phyloP scores from a whole-genome alignment of 2,329 filamentous ascomycete species.

The Pseudogymnoascus sp. region DNA sequence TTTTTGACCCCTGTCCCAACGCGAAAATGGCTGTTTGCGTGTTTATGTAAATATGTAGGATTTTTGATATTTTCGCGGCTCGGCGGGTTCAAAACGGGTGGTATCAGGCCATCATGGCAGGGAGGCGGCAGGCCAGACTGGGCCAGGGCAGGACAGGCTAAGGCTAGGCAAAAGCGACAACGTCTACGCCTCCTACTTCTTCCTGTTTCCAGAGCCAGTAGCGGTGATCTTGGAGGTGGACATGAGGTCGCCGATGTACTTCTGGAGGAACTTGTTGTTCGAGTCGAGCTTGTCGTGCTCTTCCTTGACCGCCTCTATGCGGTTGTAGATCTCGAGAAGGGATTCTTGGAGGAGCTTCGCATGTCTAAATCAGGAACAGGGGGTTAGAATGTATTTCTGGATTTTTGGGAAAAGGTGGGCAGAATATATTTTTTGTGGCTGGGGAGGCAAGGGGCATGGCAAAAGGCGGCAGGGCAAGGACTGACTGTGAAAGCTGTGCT shows the following conservation, averaged over 20 bases:
- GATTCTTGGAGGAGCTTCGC: conserved; percentile 84
- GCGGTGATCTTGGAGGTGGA: conserved; percentile 70
- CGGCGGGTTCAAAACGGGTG: not conserved
- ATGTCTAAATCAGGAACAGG: conserved; percentile 51
- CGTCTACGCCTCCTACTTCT: conserved; percentile 11
- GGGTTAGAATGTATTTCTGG: not conserved
- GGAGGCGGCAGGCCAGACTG: not conserved
- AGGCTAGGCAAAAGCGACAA: conserved; percentile 1
- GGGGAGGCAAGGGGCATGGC: not conserved
- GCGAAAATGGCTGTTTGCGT: not conserved
- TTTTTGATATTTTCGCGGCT: not conserved
- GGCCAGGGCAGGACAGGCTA: not conserved
- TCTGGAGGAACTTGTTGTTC: conserved; percentile 95
- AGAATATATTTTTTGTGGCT: not conserved
- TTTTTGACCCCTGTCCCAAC: not conserved
- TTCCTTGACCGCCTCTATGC: conserved; percentile 86
- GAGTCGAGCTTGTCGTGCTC: conserved; percentile 95
- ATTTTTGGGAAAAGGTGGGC: not conserved
- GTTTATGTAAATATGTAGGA: not conserved
- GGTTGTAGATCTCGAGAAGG: conserved; percentile 80
- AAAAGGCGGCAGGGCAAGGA: conserved; percentile 23
- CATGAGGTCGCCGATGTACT: conserved; percentile 96
- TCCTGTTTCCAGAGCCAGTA: conserved; percentile 21
- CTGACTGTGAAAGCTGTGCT: conserved; percentile 50
- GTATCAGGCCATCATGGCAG: conserved; percentile 2